Base-by-base conservation (phyloP, 2,329 filamentous ascomycete species). In the Cytospora piceicola region DNA sequence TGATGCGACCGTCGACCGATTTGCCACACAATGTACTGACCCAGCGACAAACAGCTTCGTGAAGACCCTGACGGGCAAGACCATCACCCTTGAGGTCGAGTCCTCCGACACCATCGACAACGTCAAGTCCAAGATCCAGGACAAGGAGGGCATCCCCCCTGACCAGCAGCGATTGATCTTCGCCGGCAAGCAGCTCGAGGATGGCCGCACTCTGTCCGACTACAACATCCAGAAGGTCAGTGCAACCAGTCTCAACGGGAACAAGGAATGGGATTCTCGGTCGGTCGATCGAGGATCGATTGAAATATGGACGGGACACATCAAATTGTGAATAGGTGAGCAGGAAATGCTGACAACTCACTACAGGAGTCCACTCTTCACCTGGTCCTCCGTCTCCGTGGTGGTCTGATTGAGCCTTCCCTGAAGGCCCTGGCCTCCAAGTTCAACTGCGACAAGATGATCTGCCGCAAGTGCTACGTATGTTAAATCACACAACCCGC, bases 401-500 rank as follows among this genome's bases (percentile, higher is more conserved):
- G 94, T 88, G 94, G 94, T 88, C 94, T 98, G 87, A 97, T 97
- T 78, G 94, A 98, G 89, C 95, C 95, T 77, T 97, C 94, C 77
- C 90, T 98, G 77, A 98, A 98, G 90, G 94, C 93, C 75, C 90
- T 98, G 72, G 94, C 94, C 79, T 94, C 90, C 87, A 97, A 97
- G 89, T 98, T 96, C 90, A 98, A 99, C 91, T 98, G 94, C 91
- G 95, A 98, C 75, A 97, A 97, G 91, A 94, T 94, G 91, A 97
- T 98, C 85, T 98, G 95, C 93, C 94, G 95, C 88, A 98, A 99
- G 92, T 99, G 95, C 91, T 98, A 98, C 85, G 93, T 95, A 90
- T 76, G 91, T 89, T 66, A 56, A 67, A 58, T 59, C 53, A 34
- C 36, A 36, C 53, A 14, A 17, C 22, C 29, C 11, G 15, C 58